Conservation (phyloP, 179 eudicot genomes). For the Silene noctiflora region DNA sequence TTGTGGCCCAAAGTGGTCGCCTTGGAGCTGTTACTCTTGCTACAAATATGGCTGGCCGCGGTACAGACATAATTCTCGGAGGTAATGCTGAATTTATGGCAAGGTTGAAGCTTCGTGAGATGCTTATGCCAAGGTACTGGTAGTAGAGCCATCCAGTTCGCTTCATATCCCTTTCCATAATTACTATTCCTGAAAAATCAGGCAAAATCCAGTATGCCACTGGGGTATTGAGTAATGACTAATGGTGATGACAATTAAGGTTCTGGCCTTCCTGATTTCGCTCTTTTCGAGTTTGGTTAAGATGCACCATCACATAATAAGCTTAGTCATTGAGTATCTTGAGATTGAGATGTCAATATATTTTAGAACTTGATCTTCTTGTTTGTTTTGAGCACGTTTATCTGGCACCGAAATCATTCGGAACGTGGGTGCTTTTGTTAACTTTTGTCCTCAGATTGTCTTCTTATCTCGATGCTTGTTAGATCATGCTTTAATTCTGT, state of each 20-base stretch:
- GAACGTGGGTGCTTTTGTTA: neutral
- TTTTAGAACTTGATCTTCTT: neutral
- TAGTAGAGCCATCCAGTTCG: conserved; percentile 12
- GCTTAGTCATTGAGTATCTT: neutral
- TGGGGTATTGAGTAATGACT: neutral
- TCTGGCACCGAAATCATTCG: neutral
- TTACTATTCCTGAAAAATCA: neutral
- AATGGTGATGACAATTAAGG: conserved; percentile 4
- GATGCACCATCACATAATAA: conserved; percentile 2
- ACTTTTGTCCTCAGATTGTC: neutral
- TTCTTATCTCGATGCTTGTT: neutral
- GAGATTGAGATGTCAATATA: neutral
- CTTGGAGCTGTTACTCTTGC: conserved; percentile 97
- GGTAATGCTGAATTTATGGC: conserved; percentile 99
- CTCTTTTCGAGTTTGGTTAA: neutral
- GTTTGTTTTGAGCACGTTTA: conserved; percentile 10
- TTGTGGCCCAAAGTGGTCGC: conserved; percentile 99
- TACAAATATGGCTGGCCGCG: conserved; percentile 99
- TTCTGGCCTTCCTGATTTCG: neutral
- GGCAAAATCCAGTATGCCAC: neutral
- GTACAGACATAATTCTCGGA: conserved; percentile 98
- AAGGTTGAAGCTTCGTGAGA: conserved; percentile 89
- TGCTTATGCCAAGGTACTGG: conserved; percentile 95
- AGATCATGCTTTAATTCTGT: conserved; percentile 19
- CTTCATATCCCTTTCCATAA: neutral